These are phyloP conservation scores for Trametes cingulata DNA, from an alignment of 768 basidiomycete species.

Conservation along the genomic window DNA sequence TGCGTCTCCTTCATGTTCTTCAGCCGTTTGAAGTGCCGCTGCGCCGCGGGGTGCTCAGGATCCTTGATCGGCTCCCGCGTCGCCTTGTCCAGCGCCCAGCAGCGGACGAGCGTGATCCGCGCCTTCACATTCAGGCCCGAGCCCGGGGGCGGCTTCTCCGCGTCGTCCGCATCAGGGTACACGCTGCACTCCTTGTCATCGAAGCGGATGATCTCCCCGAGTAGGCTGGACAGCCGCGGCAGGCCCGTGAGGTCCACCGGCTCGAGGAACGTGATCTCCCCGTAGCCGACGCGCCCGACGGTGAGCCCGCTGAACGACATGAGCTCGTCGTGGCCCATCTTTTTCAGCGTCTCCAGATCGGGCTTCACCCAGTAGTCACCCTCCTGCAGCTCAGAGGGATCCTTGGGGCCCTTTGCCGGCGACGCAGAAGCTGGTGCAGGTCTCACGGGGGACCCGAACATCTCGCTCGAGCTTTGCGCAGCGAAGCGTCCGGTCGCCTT, in stretches of 20 bases:
- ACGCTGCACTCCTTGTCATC: conserved; percentile 91
- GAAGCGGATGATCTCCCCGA: conserved; percentile 87
- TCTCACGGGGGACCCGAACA: conserved; percentile 12
- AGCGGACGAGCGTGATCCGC: conserved; percentile 69
- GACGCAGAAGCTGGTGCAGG: conserved; percentile 33
- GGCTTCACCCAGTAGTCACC: conserved; percentile 95
- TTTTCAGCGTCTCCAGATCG: conserved; percentile 68
- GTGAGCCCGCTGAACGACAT: conserved; percentile 72
- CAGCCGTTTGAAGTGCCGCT: conserved; percentile 78
- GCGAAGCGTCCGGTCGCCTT: conserved; percentile 44
- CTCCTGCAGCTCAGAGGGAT: conserved; percentile 55
- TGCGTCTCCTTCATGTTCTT: conserved; percentile 83
- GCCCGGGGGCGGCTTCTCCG: conserved; percentile 80
- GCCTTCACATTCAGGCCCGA: conserved; percentile 90
- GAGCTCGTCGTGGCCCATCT: conserved; percentile 71
- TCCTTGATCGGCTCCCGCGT: conserved; percentile 90
- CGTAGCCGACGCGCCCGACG: conserved; percentile 91
- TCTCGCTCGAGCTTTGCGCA: conserved; percentile 36
- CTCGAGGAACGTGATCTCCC: conserved; percentile 80
- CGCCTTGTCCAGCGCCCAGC: conserved; percentile 91
- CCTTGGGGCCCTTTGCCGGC: conserved; percentile 30
- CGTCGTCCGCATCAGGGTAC: conserved; percentile 88
- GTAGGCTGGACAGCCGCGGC: conserved; percentile 72
- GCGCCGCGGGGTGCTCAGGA: conserved; percentile 61
- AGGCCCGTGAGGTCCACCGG: conserved; percentile 85